These are phyloP conservation scores for Scalesia atractyloides DNA, from an alignment of 129 eudicot species.

Conservation along the genomic window DNA sequence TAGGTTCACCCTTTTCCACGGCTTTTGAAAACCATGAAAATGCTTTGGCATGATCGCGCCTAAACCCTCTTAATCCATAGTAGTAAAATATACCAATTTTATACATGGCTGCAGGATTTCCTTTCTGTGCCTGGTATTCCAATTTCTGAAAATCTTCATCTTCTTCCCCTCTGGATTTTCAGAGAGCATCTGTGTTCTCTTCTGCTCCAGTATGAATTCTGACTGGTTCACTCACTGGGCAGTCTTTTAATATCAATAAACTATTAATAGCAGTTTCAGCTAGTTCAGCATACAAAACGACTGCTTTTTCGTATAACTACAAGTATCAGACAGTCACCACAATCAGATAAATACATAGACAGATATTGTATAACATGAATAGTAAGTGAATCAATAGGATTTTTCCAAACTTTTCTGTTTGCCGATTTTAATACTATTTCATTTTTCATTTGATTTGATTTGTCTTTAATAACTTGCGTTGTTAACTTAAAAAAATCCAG, in stretches of 20 bases:
- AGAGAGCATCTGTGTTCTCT: conserved; percentile 88
- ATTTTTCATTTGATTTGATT: no score
- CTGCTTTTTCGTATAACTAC: conserved; percentile 92
- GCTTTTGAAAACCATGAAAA: conserved; percentile 88
- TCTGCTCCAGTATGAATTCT: conserved; percentile 92
- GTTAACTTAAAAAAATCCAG: no score
- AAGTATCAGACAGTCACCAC: background rate
- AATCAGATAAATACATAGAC: conserved; percentile 8
- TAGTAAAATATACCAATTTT: conserved; percentile 87
- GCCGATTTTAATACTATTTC: no score
- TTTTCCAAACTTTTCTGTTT: no score
- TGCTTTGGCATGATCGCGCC: conserved; percentile 90
- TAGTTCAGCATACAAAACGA: conserved; percentile 83
- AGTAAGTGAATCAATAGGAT: no score
- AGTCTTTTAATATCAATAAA: conserved; percentile 82
- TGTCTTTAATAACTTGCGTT: no score
- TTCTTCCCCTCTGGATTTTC: conserved; percentile 94
- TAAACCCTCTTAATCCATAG: conserved; percentile 85
- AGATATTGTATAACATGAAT: background rate
- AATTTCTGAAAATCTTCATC: conserved; percentile 94
- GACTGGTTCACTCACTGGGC: conserved; percentile 89
- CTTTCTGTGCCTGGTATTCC: conserved; percentile 94
- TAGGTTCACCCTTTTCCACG: conserved; percentile 88
- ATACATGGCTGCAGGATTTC: conserved; percentile 90
- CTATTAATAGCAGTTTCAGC: conserved; percentile 94